Evolutionary conservation across 495 filamentous ascomycete genomes (phyloP).

Genomic region (Aspergillus nanangensis): DNA sequence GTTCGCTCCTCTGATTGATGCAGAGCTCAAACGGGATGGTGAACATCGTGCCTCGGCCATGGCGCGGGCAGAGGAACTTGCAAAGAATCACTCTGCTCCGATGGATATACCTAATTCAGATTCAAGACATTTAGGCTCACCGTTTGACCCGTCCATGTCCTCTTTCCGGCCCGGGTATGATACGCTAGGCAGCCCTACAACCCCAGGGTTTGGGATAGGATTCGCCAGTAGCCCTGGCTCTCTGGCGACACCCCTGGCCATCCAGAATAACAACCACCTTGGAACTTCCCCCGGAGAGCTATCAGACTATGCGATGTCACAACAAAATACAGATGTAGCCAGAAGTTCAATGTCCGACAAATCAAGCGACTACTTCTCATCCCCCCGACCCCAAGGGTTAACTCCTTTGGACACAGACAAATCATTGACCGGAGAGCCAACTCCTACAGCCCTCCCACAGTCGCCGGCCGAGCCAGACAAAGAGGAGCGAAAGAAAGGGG

Average conservation of each 20-base stretch:
- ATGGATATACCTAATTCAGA: conserved; percentile 58
- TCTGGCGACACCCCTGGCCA: conserved; percentile 20
- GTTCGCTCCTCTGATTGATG: conserved; percentile 83
- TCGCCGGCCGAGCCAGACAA: conserved; percentile 66
- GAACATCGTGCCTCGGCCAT: conserved; percentile 63
- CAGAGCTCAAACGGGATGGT: conserved; percentile 80
- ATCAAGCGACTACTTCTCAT: conserved; percentile 65
- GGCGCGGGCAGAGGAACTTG: conserved; percentile 52
- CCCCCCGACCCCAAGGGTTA: conserved; percentile 16
- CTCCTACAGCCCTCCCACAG: conserved; percentile 45
- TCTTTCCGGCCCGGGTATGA: conserved; percentile 67
- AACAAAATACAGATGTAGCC: conserved; percentile 39
- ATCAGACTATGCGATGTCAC: conserved; percentile 16
- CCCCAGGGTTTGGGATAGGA: conserved; percentile 73
- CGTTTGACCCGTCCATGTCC: conserved; percentile 39
- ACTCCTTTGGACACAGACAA: conserved; percentile 27
- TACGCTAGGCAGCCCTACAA: conserved; percentile 49
- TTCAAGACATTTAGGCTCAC: conserved; percentile 39
- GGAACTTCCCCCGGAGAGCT: conserved; percentile 36
- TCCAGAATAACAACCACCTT: conserved; percentile 14
- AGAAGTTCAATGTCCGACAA: conserved; percentile 45
- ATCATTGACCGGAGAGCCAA: conserved; percentile 45
- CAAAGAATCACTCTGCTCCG: conserved; percentile 56
- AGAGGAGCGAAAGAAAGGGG: conserved; percentile 64
- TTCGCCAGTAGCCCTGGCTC: conserved; percentile 62